Conservation (phyloP, 441 rosid genomes). For the Populus tomentosa region DNA sequence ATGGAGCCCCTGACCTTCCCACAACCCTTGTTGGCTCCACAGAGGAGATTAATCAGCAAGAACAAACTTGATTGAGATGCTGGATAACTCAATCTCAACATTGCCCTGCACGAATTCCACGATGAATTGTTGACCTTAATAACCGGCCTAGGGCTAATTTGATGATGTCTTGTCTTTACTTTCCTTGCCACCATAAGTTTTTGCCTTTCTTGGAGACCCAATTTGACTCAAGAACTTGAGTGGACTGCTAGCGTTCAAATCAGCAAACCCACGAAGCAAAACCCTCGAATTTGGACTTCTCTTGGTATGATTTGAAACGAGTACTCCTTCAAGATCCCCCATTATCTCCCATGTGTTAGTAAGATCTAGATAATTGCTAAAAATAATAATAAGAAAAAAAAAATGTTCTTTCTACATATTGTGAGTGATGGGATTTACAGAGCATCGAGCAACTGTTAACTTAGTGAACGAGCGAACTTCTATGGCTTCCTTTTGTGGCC, state of each 20-base stretch:
- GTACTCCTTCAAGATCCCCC: slow-evolving; percentile 74
- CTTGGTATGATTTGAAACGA: slow-evolving; percentile 27
- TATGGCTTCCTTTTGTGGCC: slow-evolving; percentile 26
- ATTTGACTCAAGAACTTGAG: slow-evolving; percentile 52
- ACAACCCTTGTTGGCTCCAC: not conserved
- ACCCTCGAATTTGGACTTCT: slow-evolving; percentile 59
- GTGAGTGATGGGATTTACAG: slow-evolving; percentile 28
- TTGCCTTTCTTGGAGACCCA: slow-evolving; percentile 81
- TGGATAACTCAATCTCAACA: slow-evolving; percentile 52
- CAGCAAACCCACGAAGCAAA: slow-evolving; percentile 36
- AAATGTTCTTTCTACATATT: slow-evolving; percentile 6
- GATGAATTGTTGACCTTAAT: slow-evolving; percentile 37
- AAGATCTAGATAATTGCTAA: slow-evolving; percentile 40
- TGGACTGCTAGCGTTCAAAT: slow-evolving; percentile 53
- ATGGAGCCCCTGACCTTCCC: not conserved
- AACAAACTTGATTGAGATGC: slow-evolving; percentile 9
- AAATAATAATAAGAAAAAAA: no score
- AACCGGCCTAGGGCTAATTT: slow-evolving; percentile 53
- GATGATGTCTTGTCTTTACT: slow-evolving; percentile 42
- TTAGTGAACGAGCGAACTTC: slow-evolving; percentile 25
- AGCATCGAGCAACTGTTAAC: slow-evolving; percentile 34
- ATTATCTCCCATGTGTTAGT: slow-evolving; percentile 88
- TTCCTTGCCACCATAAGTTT: slow-evolving; percentile 77
- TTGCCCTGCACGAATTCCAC: slow-evolving; percentile 41
- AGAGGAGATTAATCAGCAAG: no score